Evolutionary conservation across 139 green algal genomes (phyloP), one percentile per base, ranked within the genome.

Genomic region (Eudorina sp.): DNA sequence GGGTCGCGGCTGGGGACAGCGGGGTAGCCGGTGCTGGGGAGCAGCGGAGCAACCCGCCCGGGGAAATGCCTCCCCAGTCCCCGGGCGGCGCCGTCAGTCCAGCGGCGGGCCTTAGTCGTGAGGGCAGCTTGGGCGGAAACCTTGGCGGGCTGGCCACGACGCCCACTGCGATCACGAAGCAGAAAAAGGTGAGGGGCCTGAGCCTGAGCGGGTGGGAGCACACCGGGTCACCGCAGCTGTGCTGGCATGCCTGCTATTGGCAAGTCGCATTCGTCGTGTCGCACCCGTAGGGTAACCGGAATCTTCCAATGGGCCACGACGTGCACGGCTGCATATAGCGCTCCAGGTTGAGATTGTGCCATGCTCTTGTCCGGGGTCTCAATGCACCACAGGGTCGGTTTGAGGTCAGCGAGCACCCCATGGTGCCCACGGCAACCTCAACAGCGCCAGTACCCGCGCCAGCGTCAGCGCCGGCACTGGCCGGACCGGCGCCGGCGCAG

Each of bases 351-450:
- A n/a, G n/a, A n/a, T n/a, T n/a, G n/a, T n/a, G n/a, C n/a, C n/a
- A n/a, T n/a, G n/a, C n/a, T n/a, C n/a, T n/a, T n/a, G n/a, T n/a
- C n/a, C n/a, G n/a, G n/a, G n/a, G n/a, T n/a, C n/a, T n/a, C n/a
- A n/a, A n/a, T 58, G 0, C 9, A 51, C 68, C 90, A 81, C 92
- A 96, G 88, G 94, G 95, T 13, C 90, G 95, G 3, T 98, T 97
- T 89, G 93, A 97, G 77, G 92, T 98, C 62, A 97, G 95, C 46
- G 91, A 93, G 83, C 82, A 84, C 23, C 48, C 68, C 6, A 21
- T 69, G 13, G 46, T n/a, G 18, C 46, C 84, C n/a, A n/a, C n/a
- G 8, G 34, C 51, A 8, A 11, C 45, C 7, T 25, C n/a, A 16
- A 21, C 69, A 2, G 38, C 29, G 29, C 23, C 46, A 1, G 13